Evolutionary conservation across 257 asterid genomes (phyloP).

Genomic region (Solanum medicagineum): DNA sequence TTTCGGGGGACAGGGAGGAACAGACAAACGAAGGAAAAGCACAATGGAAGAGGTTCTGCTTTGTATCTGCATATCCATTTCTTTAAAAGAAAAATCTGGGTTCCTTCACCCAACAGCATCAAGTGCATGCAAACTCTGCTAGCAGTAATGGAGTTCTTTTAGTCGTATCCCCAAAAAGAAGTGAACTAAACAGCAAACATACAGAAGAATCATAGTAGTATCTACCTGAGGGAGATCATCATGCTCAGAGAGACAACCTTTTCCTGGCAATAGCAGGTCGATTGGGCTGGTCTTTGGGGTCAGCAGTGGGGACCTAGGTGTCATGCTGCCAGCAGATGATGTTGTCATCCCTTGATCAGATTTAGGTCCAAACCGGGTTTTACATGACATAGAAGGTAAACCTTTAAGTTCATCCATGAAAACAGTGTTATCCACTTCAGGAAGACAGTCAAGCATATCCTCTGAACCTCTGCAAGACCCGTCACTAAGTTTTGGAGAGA

Average conservation of each 20-base stretch:
- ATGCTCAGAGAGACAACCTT: slow-evolving; percentile 86
- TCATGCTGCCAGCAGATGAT: slow-evolving; percentile 97
- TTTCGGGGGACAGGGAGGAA: not conserved
- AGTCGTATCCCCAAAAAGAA: not conserved
- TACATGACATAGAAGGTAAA: slow-evolving; percentile 81
- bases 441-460: slow-evolving; percentile 91
- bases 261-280: slow-evolving; percentile 74
- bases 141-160: not conserved
- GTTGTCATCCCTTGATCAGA: slow-evolving; percentile 98
- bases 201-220: slow-evolving; percentile 3
- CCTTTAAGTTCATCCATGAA: slow-evolving; percentile 75
- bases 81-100: no score
- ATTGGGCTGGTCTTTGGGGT: slow-evolving; percentile 81
- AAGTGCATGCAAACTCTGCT: not conserved
- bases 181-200: not conserved
- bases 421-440: slow-evolving; percentile 63
- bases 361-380: slow-evolving; percentile 86
- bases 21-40: not conserved
- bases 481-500: slow-evolving; percentile 88
- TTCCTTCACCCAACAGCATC: no score
- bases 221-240: slow-evolving; percentile 94
- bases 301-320: slow-evolving; percentile 93
- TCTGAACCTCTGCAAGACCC: slow-evolving; percentile 99
- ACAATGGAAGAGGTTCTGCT: not conserved
- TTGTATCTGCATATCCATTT: not conserved